phyloP scores from a whole-genome alignment of 306 rosid genomes.

The Prunus davidiana region DNA sequence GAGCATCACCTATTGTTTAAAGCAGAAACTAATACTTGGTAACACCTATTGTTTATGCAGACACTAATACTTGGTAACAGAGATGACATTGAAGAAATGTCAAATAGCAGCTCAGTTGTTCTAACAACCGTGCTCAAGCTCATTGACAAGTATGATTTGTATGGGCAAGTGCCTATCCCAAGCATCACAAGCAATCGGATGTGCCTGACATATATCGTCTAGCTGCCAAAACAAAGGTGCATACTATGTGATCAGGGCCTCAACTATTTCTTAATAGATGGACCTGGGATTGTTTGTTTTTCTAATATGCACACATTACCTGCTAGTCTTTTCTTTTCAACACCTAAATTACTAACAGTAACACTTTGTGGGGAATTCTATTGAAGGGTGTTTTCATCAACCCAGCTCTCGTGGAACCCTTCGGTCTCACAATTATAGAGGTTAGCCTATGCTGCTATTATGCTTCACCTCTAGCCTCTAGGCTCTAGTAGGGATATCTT shows the following conservation, averaged over 20 bases:
- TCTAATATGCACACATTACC: not conserved
- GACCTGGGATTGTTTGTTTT: not conserved
- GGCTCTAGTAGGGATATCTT: not conserved
- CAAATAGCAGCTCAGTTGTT: constrained; percentile 61
- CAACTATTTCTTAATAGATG: not conserved
- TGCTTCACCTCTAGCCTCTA: not conserved
- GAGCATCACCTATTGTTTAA: constrained; percentile 1
- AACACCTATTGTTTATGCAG: constrained; percentile 39
- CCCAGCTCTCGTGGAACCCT: constrained; percentile 88
- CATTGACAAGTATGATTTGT: constrained; percentile 74
- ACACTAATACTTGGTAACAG: constrained; percentile 82
- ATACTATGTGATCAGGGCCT: not conserved
- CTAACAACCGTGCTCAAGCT: constrained; percentile 67
- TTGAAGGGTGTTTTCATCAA: constrained; percentile 87
- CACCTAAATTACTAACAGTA: constrained; percentile 17
- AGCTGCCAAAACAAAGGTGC: constrained; percentile 83
- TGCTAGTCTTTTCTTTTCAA: constrained; percentile 12
- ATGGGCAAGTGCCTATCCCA: constrained; percentile 89
- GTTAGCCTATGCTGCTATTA: constrained; percentile 20
- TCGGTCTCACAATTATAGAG: constrained; percentile 84
- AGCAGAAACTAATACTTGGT: constrained; percentile 70
- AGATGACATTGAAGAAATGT: constrained; percentile 76
- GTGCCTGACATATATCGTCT: constrained; percentile 80
- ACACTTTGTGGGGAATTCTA: constrained; percentile 6
- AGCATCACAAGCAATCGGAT: constrained; percentile 80